These are phyloP conservation scores for Neonectria hederae DNA, from an alignment of 2,329 filamentous ascomycete species.

Conservation along the genomic window DNA sequence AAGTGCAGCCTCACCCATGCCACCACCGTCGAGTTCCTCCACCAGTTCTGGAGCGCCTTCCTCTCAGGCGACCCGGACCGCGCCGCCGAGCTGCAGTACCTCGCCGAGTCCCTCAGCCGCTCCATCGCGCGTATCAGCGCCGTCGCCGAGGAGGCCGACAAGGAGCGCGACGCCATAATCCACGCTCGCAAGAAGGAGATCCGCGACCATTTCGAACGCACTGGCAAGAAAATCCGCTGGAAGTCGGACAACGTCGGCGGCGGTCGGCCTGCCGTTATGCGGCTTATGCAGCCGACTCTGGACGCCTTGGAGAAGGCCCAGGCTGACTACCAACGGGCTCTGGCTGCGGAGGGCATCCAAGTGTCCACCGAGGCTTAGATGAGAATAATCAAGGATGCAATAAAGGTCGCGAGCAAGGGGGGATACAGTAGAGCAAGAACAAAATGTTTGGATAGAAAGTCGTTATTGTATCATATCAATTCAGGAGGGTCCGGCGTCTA, in stretches of 20 bases:
- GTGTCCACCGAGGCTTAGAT: conserved; percentile 54
- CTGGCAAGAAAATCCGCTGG: conserved; percentile 77
- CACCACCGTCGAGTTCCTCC: conserved; percentile 94
- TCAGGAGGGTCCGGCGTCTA: conserved; percentile 2
- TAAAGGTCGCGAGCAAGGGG: not conserved
- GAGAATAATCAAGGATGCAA: not conserved
- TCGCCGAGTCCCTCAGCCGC: conserved; percentile 82
- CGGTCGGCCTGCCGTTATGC: conserved; percentile 78
- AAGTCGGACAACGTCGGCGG: conserved; percentile 76
- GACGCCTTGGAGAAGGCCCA: conserved; percentile 76
- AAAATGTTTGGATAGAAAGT: not conserved
- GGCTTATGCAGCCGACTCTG: conserved; percentile 79
- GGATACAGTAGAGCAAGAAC: not conserved
- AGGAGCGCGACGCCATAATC: conserved; percentile 73
- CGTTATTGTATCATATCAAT: conserved; percentile 5
- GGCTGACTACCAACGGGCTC: conserved; percentile 74
- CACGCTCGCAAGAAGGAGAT: conserved; percentile 75
- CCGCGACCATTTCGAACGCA: conserved; percentile 74
- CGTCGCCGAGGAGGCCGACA: conserved; percentile 82
- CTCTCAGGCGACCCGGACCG: conserved; percentile 86
- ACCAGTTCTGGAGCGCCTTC: conserved; percentile 95
- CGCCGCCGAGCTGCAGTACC: conserved; percentile 80
- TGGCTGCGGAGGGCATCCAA: conserved; percentile 69
- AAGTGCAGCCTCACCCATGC: conserved; percentile 79
- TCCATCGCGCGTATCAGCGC: conserved; percentile 82